phyloP scores from a whole-genome alignment of 2,329 filamentous ascomycete species.

The Lachnum nothofagi region DNA sequence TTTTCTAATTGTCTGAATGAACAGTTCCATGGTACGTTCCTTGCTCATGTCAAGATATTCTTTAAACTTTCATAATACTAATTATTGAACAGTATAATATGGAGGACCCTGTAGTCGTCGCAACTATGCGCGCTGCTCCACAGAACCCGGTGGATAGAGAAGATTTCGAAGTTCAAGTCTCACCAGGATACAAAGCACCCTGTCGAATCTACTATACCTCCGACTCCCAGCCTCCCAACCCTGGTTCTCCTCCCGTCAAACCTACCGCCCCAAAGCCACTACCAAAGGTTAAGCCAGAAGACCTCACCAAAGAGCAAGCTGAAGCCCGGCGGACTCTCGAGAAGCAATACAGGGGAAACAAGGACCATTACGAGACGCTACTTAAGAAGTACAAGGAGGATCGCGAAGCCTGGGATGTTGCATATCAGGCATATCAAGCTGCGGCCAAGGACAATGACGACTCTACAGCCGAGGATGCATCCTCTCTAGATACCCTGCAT shows the following conservation, averaged over 20 bases:
- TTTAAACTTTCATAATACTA: no score
- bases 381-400: background rate
- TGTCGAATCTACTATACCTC: slow-evolving; percentile 4
- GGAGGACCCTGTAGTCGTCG: background rate
- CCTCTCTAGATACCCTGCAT: background rate
- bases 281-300: background rate
- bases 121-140: background rate
- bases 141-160: slow-evolving; percentile 4
- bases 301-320: background rate
- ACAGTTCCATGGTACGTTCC: no score
- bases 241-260: slow-evolving; percentile 1
- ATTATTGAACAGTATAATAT: no score
- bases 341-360: background rate
- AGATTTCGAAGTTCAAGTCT: slow-evolving; percentile 4
- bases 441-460: background rate
- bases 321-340: background rate
- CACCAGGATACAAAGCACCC: slow-evolving; percentile 1
- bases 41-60: no score
- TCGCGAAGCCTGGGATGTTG: background rate
- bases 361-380: background rate
- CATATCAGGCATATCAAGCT: background rate
- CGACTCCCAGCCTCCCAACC: slow-evolving; percentile 1
- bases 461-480: background rate
- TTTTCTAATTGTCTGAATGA: no score
- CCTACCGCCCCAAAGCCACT: slow-evolving; percentile 1